Percentiles rank a stretch among this genome's conserved stretches.
Conservation (phyloP, 73 alveolate genomes). For the Durusdinium trenchii region DNA sequence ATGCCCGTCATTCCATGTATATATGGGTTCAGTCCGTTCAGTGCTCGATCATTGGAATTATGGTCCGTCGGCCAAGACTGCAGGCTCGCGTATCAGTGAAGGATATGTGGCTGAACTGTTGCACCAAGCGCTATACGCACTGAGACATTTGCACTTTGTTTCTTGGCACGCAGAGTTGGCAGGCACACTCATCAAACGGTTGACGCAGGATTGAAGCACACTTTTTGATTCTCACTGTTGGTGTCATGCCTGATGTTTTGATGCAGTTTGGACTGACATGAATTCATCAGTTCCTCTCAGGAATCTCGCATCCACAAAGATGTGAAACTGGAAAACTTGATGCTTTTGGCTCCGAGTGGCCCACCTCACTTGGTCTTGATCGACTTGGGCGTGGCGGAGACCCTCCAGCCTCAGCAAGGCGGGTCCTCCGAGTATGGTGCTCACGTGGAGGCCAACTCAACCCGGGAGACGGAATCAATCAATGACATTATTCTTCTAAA, state of each 20-base stretch:
- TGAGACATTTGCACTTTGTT: slow-evolving; percentile 74
- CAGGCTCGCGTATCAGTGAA: slow-evolving; percentile 34
- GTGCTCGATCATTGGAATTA: background rate
- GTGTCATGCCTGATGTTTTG: too few species aligned
- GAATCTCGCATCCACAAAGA: slow-evolving; percentile 86
- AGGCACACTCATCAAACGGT: background rate
- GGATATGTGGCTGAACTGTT: slow-evolving; percentile 73
- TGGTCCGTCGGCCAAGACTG: background rate
- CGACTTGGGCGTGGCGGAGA: slow-evolving; percentile 92
- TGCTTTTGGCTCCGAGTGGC: slow-evolving; percentile 71
- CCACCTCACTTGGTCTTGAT: slow-evolving; percentile 82
- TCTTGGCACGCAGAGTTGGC: background rate
- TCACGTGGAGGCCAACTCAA: background rate
- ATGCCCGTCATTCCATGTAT: too few species aligned
- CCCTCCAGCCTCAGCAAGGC: slow-evolving; percentile 32
- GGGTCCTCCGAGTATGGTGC: background rate
- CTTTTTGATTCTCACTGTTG: background rate
- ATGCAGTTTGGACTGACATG: too few species aligned
- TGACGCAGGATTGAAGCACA: background rate
- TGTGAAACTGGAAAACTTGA: slow-evolving; percentile 81
- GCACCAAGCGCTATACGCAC: slow-evolving; percentile 74
- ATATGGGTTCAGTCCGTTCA: too few species aligned
- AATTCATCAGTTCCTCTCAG: background rate
- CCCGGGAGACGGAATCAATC: background rate
- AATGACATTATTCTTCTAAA: too few species aligned